Evolutionary conservation across 75 land plant genomes (phyloP), one percentile per base, ranked within the genome.

Genomic region (Cunninghamia lanceolata): DNA sequence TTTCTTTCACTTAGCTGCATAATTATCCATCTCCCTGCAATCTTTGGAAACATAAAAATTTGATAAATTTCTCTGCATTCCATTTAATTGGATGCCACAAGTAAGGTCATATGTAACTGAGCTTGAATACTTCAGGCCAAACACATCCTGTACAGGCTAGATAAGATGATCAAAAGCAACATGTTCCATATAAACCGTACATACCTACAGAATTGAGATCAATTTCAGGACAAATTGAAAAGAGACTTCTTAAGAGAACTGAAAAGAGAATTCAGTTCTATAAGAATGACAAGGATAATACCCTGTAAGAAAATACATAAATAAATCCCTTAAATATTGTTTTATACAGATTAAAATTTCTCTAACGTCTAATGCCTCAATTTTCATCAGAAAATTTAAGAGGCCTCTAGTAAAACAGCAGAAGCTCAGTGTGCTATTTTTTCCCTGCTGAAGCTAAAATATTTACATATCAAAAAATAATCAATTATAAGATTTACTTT

Each of bases 111-210:
- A 17, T 77, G 19, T 77, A 39, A 17, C 17, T 38, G 80, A 77
- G 39, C 42, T 38, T 40, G 42, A 6, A 75, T 40, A 80, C 3
- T 43, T 79, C 32, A 80, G 82, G 82, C 9, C 50, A 43, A 21
- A 80, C 46, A 80, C 25, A 80, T 43, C 82, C 82, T 80, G 50
- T 80, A 80, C 50, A 28, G n/a, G 82, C 28, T 28, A 80, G 47
- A 25, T 80, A 16, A 21, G 9, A 80, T 28, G n/a, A 80, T 43
- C 43, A 21, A 80, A 45, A 80, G 82, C 40, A 80, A 38, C 50
- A 10, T 80, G 82, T 43, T 43, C 50, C 4, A 43, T 28, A 42
- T 39, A 9, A 10, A 45, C 11, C 34, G 1, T 32, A 77, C 42
- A 17, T 39, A 28, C 40, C 42, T 40, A 28, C 82, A 79, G 40